Evolutionary conservation across 345 rosid species (phyloP).

Genomic region (Noccaea bulbosa): DNA sequence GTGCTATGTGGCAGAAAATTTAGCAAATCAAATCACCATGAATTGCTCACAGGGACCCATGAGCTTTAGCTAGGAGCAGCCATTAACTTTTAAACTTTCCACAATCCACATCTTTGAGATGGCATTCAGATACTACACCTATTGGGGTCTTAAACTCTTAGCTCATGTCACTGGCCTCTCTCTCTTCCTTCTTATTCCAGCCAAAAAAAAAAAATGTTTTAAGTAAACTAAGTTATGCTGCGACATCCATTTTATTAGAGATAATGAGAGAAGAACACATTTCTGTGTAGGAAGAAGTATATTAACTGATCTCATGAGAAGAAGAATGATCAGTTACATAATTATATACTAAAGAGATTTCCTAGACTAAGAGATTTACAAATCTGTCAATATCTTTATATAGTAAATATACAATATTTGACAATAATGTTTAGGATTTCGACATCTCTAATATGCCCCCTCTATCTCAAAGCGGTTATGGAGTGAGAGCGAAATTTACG

Average conservation of each 20-base stretch:
- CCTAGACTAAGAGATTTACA: too few relatives aligned
- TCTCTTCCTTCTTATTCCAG: constrained; percentile 25
- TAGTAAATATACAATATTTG: too few relatives aligned
- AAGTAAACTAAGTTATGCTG: constrained; percentile 25
- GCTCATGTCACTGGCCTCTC: constrained; percentile 23
- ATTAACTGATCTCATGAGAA: too few relatives aligned
- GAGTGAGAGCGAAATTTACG: too few relatives aligned
- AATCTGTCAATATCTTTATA: too few relatives aligned
- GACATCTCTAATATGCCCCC: too few relatives aligned
- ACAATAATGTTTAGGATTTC: too few relatives aligned
- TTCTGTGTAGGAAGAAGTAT: too few relatives aligned
- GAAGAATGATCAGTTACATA: too few relatives aligned
- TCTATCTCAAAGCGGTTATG: too few relatives aligned
- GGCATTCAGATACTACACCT: constrained; percentile 26
- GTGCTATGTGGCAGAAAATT: constrained; percentile 39
- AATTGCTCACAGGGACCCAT: constrained; percentile 46
- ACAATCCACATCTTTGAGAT: constrained; percentile 22
- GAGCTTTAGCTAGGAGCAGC: constrained; percentile 43
- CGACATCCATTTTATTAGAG: constrained; percentile 14
- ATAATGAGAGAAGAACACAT: too few relatives aligned
- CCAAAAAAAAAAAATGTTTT: constrained; percentile 22
- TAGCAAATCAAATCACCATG: constrained; percentile 37
- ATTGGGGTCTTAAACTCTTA: constrained; percentile 29
- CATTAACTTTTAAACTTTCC: constrained; percentile 37
- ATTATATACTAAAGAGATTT: too few relatives aligned